Evolutionary conservation across 2,329 filamentous ascomycete species (phyloP), one percentile per base, ranked within the genome.

Genomic region (Alternaria atra): DNA sequence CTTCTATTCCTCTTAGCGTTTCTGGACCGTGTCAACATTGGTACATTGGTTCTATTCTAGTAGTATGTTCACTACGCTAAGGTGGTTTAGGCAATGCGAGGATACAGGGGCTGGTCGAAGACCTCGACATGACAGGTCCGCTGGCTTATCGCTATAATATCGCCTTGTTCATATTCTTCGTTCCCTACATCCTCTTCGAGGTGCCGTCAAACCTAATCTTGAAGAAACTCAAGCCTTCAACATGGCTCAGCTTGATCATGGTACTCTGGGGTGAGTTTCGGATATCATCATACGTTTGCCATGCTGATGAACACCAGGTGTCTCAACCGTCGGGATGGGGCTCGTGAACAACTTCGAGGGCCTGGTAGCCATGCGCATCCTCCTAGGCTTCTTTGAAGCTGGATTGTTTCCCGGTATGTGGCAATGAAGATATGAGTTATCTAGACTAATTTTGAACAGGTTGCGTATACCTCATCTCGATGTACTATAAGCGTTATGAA

Each of bases 341-440:
- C 67, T 85, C 0, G 80, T 85, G 4, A 79, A 78, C 4, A 83
- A 80, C 42, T 84, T 80, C 51, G 73, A 73, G 9, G 82, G 83
- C 3, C 73, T 85, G 6, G 78, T 84, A 68, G 80, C 81, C 7
- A 80, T 82, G 51, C 81, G 84, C 17, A 82, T 78, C 1, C 47
- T 78, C 5, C 59, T 79, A 0, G 77, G 77, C 4, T 57, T 79
- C 10, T 78, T 78, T 23, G 77, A 79, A 61, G 80, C 80, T 30
- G 81, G 80, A 4, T 46, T 72, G 23, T 74, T 68, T 58, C 67
- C 68, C 29, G 71, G 72, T 68, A 61, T 4, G 64, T 58, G 6
- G 3, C 17, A n/a, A 6, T 40, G 15, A 3, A 8, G 6, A 35
- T 2, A 5, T 13, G 12, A 5, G 34, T 3, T 52, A 15, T 52